phyloP scores from a whole-genome alignment of 2,329 filamentous ascomycete species.

The Xylariales sp. region DNA sequence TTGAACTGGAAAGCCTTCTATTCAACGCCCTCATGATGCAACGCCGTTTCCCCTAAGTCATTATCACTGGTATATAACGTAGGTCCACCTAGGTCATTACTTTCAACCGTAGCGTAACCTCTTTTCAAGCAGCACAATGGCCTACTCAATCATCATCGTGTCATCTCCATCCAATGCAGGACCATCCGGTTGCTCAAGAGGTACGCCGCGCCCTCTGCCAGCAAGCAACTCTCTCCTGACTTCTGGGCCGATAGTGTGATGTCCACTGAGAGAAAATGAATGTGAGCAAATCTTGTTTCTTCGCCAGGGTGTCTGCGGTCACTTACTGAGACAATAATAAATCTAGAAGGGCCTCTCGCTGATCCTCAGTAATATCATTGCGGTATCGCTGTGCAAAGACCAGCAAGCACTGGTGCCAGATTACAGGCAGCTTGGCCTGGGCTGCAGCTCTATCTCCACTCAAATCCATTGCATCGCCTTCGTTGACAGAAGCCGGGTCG shows the following conservation, averaged over 20 bases:
- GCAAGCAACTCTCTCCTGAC: constrained; percentile 84
- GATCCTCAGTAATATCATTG: constrained; percentile 94
- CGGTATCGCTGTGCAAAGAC: constrained; percentile 92
- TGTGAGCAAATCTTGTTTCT: too few relatives aligned
- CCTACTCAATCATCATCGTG: constrained; percentile 65
- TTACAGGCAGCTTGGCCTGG: constrained; percentile 71
- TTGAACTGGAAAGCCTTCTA: too few relatives aligned
- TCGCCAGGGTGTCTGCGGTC: too few relatives aligned
- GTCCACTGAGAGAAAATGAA: constrained; percentile 43
- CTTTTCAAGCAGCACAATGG: too few relatives aligned
- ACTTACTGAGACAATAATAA: constrained; percentile 64
- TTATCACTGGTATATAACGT: constrained; percentile 9
- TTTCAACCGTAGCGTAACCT: not conserved
- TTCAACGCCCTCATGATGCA: too few relatives aligned
- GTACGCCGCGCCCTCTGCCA: constrained; percentile 78
- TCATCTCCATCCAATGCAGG: constrained; percentile 71
- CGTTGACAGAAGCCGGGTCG: constrained; percentile 53
- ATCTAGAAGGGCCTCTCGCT: constrained; percentile 86
- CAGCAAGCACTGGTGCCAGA: constrained; percentile 93
- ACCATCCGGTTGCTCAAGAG: constrained; percentile 55
- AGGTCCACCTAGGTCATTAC: not conserved
- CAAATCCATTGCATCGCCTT: constrained; percentile 51
- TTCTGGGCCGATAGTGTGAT: constrained; percentile 85
- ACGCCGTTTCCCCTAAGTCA: constrained; percentile 3
- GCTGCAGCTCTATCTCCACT: constrained; percentile 42